phyloP scores from a whole-genome alignment of 129 eudicot genomes.

The Artemisia tridentata region DNA sequence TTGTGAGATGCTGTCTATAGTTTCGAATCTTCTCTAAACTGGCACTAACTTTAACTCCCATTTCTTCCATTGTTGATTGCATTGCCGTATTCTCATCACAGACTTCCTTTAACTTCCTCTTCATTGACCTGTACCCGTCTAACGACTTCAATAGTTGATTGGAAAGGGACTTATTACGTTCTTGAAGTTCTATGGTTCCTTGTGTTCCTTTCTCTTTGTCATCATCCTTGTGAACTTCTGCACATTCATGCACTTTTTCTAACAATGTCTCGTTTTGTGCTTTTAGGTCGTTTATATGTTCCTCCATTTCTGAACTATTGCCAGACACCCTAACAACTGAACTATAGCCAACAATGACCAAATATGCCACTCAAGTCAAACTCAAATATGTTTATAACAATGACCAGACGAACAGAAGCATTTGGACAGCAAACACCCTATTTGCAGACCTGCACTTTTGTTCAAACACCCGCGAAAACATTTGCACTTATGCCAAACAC shows the following conservation, averaged over 20 bases:
- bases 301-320: constrained; percentile 71
- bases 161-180: constrained; percentile 50
- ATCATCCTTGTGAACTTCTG: constrained; percentile 35
- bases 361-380: too few relatives aligned
- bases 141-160: constrained; percentile 53
- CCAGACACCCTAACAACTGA: too few relatives aligned
- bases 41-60: constrained; percentile 45
- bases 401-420: too few relatives aligned
- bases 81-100: constrained; percentile 45
- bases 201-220: constrained; percentile 27
- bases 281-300: constrained; percentile 54
- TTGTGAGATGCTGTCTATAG: constrained; percentile 30
- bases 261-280: constrained; percentile 57
- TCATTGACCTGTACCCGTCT: constrained; percentile 56
- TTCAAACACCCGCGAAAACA: too few relatives aligned
- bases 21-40: constrained; percentile 45
- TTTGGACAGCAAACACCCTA: too few relatives aligned
- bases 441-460: too few relatives aligned
- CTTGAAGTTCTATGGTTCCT: constrained; percentile 43
- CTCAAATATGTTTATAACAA: too few relatives aligned
- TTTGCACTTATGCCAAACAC: too few relatives aligned
- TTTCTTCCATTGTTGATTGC: constrained; percentile 58
- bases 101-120: constrained; percentile 47
- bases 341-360: too few relatives aligned
- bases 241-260: constrained; percentile 50